These are phyloP conservation scores for Hawksworthiomyces lignivorus DNA, from an alignment of 2,329 filamentous ascomycete genomes.

Conservation along the genomic window DNA sequence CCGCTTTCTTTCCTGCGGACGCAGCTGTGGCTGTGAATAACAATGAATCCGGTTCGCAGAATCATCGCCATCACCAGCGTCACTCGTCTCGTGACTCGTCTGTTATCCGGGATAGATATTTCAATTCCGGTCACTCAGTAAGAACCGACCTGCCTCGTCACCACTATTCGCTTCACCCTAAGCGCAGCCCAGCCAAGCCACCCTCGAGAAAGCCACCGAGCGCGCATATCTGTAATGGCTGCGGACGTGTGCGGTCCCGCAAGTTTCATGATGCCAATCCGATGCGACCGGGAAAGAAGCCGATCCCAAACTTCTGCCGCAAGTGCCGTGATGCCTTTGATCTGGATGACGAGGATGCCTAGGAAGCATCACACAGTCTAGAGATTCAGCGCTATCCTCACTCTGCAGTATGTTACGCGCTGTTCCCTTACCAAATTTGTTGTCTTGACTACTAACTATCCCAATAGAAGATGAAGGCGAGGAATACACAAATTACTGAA, in stretches of 20 bases:
- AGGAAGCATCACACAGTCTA: not conserved
- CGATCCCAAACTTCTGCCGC: conserved; percentile 27
- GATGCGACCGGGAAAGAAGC: conserved; percentile 22
- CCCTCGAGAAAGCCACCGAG: not conserved
- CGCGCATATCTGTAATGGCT: conserved; percentile 35
- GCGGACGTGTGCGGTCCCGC: conserved; percentile 31
- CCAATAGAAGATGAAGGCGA: not conserved
- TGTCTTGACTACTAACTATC: too few species aligned
- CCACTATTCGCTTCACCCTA: too few species aligned
- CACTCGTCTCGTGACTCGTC: not conserved
- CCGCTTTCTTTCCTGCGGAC: too few species aligned
- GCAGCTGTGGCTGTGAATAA: too few species aligned
- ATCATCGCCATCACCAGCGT: not conserved
- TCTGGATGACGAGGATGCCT: not conserved
- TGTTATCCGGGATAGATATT: too few species aligned
- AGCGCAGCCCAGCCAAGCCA: not conserved
- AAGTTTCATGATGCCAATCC: conserved; percentile 30
- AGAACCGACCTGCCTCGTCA: too few species aligned
- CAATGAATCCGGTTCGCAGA: too few species aligned
- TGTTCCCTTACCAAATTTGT: too few species aligned
- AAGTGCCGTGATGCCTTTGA: conserved; percentile 21
- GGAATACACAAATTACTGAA: too few species aligned
- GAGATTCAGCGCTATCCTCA: not conserved
- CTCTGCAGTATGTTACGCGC: not conserved
- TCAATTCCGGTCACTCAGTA: too few species aligned